Conservation (phyloP, 108 stramenopile species). For the Nitzschia inconspicua region DNA sequence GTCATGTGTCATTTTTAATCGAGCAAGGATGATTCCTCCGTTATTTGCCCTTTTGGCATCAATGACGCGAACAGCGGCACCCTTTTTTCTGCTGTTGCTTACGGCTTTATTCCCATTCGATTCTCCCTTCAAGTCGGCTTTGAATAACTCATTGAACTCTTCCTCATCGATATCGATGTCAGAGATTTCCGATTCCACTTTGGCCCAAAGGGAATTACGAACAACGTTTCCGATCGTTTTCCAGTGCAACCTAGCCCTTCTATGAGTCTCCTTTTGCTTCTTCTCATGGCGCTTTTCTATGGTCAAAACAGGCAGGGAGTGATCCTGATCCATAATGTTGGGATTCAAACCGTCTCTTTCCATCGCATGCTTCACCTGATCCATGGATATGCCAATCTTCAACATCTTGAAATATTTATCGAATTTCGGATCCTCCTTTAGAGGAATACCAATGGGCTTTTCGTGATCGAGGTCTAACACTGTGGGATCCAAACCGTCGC, state of each 20-base stretch:
- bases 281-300: slow-evolving; percentile 31
- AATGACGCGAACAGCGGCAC: slow-evolving; percentile 73
- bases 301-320: slow-evolving; percentile 57
- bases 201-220: slow-evolving; percentile 83
- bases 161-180: slow-evolving; percentile 82
- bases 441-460: slow-evolving; percentile 59
- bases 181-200: slow-evolving; percentile 60
- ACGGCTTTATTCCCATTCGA: not conserved
- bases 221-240: slow-evolving; percentile 67
- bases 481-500: slow-evolving; percentile 79
- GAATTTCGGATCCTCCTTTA: slow-evolving; percentile 81
- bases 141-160: slow-evolving; percentile 78
- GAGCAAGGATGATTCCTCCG: slow-evolving; percentile 88
- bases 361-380: slow-evolving; percentile 90
- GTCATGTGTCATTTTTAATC: slow-evolving; percentile 82
- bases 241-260: slow-evolving; percentile 89
- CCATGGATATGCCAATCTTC: slow-evolving; percentile 84
- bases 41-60: slow-evolving; percentile 91
- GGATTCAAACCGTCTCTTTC: slow-evolving; percentile 76
- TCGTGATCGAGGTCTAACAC: slow-evolving; percentile 82
- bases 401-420: slow-evolving; percentile 92
- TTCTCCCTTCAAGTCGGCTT: slow-evolving; percentile 54
- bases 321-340: slow-evolving; percentile 81
- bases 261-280: slow-evolving; percentile 64
- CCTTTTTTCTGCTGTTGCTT: slow-evolving; percentile 9